These are phyloP conservation scores for Helianthus tuberosus DNA, from an alignment of 129 eudicot species.

Conservation along the genomic window DNA sequence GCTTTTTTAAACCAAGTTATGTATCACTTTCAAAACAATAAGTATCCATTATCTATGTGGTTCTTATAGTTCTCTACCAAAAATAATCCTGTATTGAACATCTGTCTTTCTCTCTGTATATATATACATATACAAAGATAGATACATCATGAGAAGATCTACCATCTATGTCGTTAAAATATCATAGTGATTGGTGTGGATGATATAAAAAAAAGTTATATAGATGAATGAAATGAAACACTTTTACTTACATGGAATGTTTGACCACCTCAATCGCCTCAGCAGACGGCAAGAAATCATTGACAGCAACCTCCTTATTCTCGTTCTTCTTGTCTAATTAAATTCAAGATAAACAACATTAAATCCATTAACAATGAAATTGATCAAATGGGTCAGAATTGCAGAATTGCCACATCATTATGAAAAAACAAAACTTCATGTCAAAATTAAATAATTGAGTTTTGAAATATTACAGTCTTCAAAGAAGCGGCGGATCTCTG, in stretches of 20 bases:
- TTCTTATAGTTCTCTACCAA: too few species aligned
- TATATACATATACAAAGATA: neutral
- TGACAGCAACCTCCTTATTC: conserved; percentile 95
- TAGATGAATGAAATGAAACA: conserved; percentile 8
- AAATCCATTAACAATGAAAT: neutral
- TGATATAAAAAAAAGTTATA: neutral
- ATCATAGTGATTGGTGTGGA: neutral
- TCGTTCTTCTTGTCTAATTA: conserved; percentile 89
- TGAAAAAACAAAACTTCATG: neutral
- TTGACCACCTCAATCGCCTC: conserved; percentile 80
- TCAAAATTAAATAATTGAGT: neutral
- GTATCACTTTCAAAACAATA: too few species aligned
- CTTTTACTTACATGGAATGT: conserved; percentile 77
- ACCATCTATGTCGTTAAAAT: neutral
- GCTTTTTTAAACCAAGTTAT: too few species aligned
- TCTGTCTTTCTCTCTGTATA: too few species aligned
- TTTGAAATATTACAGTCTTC: conserved; percentile 89
- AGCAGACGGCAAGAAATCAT: conserved; percentile 81
- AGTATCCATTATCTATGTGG: too few species aligned
- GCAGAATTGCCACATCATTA: conserved; percentile 5
- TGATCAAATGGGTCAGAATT: neutral
- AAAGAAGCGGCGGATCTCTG: conserved; percentile 98
- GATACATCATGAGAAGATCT: neutral
- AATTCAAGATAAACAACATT: conserved; percentile 29
- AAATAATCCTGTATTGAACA: too few species aligned